Conservation (phyloP, 2,329 filamentous ascomycete species). For the Ascosphaera apis region DNA sequence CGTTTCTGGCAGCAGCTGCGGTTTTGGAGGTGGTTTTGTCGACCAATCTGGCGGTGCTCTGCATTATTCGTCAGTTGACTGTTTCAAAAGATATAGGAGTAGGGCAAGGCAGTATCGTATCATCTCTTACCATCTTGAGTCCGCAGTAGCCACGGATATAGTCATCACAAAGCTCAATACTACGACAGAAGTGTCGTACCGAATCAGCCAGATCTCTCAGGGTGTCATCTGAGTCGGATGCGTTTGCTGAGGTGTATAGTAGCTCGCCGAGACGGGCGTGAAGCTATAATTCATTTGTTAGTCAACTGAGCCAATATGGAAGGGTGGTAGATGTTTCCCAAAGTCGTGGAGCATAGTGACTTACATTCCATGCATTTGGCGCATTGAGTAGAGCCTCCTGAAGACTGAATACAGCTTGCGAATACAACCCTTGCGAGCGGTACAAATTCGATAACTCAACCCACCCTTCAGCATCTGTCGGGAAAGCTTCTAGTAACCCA, state of each 20-base stretch:
- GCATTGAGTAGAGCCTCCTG: constrained; percentile 74
- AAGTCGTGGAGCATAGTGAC: constrained; percentile 12
- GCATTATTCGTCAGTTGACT: constrained; percentile 4
- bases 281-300: constrained; percentile 38
- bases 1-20: constrained; percentile 1
- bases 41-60: constrained; percentile 5
- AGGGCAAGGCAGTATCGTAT: neutral
- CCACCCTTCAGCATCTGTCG: constrained; percentile 86
- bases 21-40: constrained; percentile 3
- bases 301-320: no score
- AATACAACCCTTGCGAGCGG: constrained; percentile 49
- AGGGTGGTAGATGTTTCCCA: neutral
- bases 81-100: neutral
- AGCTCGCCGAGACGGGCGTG: constrained; percentile 75
- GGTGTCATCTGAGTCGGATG: constrained; percentile 15
- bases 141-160: constrained; percentile 88
- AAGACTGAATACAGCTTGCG: constrained; percentile 66
- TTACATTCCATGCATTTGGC: constrained; percentile 88
- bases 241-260: constrained; percentile 39
- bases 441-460: constrained; percentile 78
- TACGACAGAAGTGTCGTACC: constrained; percentile 66
- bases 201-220: constrained; percentile 41
- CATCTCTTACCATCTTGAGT: constrained; percentile 44
- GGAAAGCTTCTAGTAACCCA: constrained; percentile 55
- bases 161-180: constrained; percentile 79